Evolutionary conservation across 345 rosid genomes (phyloP).

Genomic region (Mallotus nudiflorus): DNA sequence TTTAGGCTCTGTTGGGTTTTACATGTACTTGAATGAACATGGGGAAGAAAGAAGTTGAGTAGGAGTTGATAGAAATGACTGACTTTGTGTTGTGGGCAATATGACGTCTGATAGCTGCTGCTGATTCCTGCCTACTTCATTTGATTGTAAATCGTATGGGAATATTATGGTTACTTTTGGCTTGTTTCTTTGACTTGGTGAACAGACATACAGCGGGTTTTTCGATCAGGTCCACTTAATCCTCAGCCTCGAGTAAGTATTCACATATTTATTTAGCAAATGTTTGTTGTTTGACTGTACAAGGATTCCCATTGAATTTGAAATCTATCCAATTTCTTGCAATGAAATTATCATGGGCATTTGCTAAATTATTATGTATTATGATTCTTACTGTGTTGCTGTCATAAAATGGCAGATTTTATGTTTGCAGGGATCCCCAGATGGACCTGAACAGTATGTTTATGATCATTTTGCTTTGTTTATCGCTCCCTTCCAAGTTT

Average conservation of each 20-base stretch:
- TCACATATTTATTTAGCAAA: slow-evolving; percentile 4
- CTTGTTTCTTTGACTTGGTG: slow-evolving; percentile 46
- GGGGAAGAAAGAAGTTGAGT: not conserved
- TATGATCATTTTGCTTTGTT: slow-evolving; percentile 13
- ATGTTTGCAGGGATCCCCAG: slow-evolving; percentile 97
- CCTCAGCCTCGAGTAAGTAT: slow-evolving; percentile 89
- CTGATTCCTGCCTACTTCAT: not conserved
- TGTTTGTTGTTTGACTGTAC: slow-evolving; percentile 5
- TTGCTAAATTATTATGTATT: not conserved
- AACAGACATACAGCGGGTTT: slow-evolving; percentile 77
- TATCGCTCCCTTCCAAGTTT: slow-evolving; percentile 11
- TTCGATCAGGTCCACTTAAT: slow-evolving; percentile 75
- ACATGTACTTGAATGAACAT: not conserved
- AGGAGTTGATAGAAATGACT: not conserved
- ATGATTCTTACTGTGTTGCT: slow-evolving; percentile 16
- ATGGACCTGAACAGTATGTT: slow-evolving; percentile 96
- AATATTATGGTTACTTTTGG: not conserved
- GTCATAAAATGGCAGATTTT: slow-evolving; percentile 57
- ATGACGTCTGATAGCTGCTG: too few species aligned
- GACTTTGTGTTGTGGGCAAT: too few species aligned
- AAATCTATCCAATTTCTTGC: not conserved
- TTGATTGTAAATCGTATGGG: not conserved
- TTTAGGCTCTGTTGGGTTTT: not conserved
- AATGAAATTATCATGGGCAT: not conserved
- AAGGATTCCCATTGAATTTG: not conserved